Percentiles rank a stretch among this genome's conserved stretches.
These are phyloP conservation scores for Pythium oligandrum DNA, from an alignment of 352 stramenopile species.

Conservation along the genomic window DNA sequence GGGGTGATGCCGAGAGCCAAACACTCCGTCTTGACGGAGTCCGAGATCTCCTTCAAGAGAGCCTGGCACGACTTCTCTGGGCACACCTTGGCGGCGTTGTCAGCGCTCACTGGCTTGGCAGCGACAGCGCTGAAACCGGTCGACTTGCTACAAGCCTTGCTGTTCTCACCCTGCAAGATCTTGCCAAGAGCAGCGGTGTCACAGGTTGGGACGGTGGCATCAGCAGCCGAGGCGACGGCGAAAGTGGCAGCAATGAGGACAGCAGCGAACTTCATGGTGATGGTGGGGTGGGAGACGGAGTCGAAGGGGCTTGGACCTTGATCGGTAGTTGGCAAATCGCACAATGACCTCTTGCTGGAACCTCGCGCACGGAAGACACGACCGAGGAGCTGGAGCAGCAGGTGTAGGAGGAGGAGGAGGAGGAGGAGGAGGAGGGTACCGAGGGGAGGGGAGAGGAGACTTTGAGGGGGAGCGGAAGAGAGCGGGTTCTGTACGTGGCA, in stretches of 20 bases:
- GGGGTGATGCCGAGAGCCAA: conserved; percentile 1
- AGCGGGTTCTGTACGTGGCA: too few relatives aligned
- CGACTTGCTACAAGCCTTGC: conserved; percentile 2
- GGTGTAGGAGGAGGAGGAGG: not conserved
- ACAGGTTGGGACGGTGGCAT: conserved; percentile 4
- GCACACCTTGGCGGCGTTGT: conserved; percentile 18
- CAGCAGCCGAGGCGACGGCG: conserved; percentile 9
- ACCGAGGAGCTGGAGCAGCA: too few relatives aligned
- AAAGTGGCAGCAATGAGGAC: conserved; percentile 8
- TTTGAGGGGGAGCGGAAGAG: too few relatives aligned
- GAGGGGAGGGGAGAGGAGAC: too few relatives aligned
- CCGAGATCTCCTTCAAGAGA: conserved; percentile 11
- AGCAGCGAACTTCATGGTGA: conserved; percentile 18
- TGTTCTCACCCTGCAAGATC: conserved; percentile 1
- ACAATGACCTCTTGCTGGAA: not conserved
- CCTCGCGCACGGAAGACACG: too few relatives aligned
- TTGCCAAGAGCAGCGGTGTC: not conserved
- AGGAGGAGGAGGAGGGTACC: too few relatives aligned
- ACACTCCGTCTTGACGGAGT: conserved; percentile 9
- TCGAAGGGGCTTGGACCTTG: not conserved
- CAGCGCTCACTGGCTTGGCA: conserved; percentile 7
- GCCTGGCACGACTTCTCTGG: conserved; percentile 15
- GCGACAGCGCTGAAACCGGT: conserved; percentile 4
- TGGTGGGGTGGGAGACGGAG: not conserved
- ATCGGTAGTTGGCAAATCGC: not conserved